Conservation (phyloP, 2,329 filamentous ascomycete genomes). For the Calonectria montana region DNA sequence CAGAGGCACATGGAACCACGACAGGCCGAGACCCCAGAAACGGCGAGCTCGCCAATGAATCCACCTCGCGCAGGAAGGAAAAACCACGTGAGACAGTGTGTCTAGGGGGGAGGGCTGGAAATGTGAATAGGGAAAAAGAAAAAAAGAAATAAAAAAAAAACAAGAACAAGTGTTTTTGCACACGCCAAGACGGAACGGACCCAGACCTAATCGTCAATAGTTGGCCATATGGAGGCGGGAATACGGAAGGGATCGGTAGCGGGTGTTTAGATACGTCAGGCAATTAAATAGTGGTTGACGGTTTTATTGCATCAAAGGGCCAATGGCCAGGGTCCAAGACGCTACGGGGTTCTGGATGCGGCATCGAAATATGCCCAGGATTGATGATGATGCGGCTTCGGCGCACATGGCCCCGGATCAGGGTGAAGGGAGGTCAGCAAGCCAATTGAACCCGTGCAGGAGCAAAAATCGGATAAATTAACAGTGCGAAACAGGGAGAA, state of each 20-base stretch:
- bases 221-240: neutral
- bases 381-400: neutral
- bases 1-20: constrained; percentile 7
- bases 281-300: constrained; percentile 6
- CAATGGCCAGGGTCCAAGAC: neutral
- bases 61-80: constrained; percentile 20
- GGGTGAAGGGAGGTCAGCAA: neutral
- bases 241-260: neutral
- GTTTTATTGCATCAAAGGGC: constrained; percentile 2
- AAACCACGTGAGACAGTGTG: constrained; percentile 9
- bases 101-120: neutral
- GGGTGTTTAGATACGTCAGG: neutral
- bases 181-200: neutral
- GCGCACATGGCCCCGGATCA: neutral
- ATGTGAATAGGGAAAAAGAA: neutral
- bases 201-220: constrained; percentile 10
- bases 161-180: neutral
- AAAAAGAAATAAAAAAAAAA: neutral
- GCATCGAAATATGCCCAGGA: neutral
- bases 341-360: neutral
- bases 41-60: constrained; percentile 6
- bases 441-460: neutral
- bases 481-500: neutral
- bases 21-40: constrained; percentile 3
- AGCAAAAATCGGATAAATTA: neutral